These are phyloP conservation scores for Onygenales sp. DNA, from an alignment of 2,329 filamentous ascomycete genomes.

Conservation along the genomic window DNA sequence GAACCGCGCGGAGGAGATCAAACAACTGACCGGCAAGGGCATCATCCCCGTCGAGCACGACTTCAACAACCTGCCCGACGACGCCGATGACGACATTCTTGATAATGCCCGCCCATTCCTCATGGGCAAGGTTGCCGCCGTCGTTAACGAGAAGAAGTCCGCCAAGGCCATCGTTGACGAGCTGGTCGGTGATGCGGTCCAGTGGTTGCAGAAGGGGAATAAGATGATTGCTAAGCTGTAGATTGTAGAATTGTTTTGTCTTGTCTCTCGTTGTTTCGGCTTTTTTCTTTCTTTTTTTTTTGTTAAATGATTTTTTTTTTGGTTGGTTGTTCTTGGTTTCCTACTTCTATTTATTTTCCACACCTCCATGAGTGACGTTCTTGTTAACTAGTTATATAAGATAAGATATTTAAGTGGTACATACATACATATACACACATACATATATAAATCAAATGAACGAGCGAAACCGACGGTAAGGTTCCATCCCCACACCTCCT, in stretches of 20 bases:
- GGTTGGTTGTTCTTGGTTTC: neutral
- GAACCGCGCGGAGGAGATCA: constrained; percentile 83
- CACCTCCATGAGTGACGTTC: no score
- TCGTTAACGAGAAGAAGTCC: constrained; percentile 83
- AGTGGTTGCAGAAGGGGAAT: constrained; percentile 58
- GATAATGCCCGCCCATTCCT: constrained; percentile 85
- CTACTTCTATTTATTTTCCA: no score
- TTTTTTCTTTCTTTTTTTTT: neutral
- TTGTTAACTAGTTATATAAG: no score
- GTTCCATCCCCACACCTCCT: no score
- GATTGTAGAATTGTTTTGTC: constrained; percentile 14
- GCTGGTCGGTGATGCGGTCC: constrained; percentile 73
- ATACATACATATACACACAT: no score
- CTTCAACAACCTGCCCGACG: constrained; percentile 67
- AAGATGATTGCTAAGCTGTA: constrained; percentile 62
- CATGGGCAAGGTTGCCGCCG: constrained; percentile 95
- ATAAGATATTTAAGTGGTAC: no score
- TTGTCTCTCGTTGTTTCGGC: neutral
- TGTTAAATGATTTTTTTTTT: neutral
- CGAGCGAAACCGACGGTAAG: neutral
- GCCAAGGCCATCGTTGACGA: constrained; percentile 93
- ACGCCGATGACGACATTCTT: constrained; percentile 73
- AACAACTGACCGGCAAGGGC: constrained; percentile 80
- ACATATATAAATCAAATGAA: neutral
- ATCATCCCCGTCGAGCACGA: constrained; percentile 90